phyloP scores from a whole-genome alignment of 2,329 filamentous ascomycete species.

The Lasiodiplodia gonubiensis region DNA sequence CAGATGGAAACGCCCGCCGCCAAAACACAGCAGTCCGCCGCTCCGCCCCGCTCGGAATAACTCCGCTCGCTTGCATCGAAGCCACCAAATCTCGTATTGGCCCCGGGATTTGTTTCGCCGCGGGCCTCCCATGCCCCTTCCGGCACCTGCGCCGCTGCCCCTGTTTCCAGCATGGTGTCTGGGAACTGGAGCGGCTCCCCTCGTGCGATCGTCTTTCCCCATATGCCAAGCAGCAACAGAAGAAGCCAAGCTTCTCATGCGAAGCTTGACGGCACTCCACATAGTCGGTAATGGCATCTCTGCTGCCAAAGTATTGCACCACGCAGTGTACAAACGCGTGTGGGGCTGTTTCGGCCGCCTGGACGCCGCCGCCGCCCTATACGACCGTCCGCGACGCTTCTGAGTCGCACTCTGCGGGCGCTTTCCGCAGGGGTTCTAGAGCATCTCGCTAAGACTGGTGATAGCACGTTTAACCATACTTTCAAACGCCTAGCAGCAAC shows the following conservation, averaged over 20 bases:
- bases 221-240: not conserved
- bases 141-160: not conserved
- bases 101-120: not conserved
- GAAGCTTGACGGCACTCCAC: not conserved
- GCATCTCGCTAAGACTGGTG: not conserved
- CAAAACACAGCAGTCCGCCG: not conserved
- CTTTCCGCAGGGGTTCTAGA: not conserved
- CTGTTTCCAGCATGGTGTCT: not conserved
- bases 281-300: no score
- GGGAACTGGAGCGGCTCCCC: not conserved
- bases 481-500: not conserved
- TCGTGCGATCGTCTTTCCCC: not conserved
- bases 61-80: not conserved
- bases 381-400: not conserved
- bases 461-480: not conserved
- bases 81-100: conserved; percentile 6
- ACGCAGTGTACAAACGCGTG: not conserved
- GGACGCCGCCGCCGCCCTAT: not conserved
- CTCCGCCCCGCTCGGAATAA: not conserved
- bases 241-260: not conserved
- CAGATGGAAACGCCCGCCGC: no score
- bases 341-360: not conserved
- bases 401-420: not conserved
- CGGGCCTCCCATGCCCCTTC: not conserved
- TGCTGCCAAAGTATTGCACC: not conserved